Percentiles rank a stretch among this genome's conserved stretches.
Evolutionary conservation across 225 moss, liverwort and hornwort species (phyloP).

Genomic region (Straminergon stramineum): DNA sequence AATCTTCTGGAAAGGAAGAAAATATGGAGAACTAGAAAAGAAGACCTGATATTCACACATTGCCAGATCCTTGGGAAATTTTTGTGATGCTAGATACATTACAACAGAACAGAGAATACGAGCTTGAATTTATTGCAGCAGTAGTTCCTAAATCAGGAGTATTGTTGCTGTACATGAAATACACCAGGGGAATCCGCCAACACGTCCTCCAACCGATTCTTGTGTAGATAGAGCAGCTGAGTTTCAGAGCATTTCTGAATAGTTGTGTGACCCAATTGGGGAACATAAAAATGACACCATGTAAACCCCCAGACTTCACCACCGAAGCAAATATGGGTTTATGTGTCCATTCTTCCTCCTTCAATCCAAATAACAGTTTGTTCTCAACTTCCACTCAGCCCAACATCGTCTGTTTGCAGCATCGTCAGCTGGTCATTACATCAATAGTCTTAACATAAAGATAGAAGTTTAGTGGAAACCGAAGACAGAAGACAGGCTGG

Average conservation of each 20-base stretch:
- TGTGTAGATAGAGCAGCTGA: constrained; percentile 37
- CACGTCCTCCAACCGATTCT: constrained; percentile 16
- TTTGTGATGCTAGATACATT: background rate
- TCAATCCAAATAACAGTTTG: constrained; percentile 9
- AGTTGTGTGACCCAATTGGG: constrained; percentile 29
- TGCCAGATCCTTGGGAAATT: background rate
- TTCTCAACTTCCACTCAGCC: background rate
- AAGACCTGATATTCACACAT: background rate
- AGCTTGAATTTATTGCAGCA: constrained; percentile 6
- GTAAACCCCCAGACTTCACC: constrained; percentile 23
- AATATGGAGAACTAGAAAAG: background rate
- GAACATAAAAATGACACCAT: constrained; percentile 25
- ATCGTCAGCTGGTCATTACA: background rate
- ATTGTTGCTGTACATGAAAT: constrained; percentile 15
- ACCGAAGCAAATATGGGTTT: constrained; percentile 18
- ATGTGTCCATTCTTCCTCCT: constrained; percentile 40
- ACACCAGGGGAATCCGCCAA: background rate
- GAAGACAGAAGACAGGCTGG: background rate
- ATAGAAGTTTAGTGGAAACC: background rate
- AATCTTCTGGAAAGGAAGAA: constrained; percentile 18
- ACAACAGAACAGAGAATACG: background rate
- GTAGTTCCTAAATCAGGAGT: background rate
- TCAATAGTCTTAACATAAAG: background rate
- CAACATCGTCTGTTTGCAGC: background rate
- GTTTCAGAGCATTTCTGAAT: constrained; percentile 57